Percentiles rank a stretch among this genome's conserved stretches.
These are phyloP conservation scores for Fusarium tricinctum DNA, from an alignment of 2,329 filamentous ascomycete species.

Conservation along the genomic window DNA sequence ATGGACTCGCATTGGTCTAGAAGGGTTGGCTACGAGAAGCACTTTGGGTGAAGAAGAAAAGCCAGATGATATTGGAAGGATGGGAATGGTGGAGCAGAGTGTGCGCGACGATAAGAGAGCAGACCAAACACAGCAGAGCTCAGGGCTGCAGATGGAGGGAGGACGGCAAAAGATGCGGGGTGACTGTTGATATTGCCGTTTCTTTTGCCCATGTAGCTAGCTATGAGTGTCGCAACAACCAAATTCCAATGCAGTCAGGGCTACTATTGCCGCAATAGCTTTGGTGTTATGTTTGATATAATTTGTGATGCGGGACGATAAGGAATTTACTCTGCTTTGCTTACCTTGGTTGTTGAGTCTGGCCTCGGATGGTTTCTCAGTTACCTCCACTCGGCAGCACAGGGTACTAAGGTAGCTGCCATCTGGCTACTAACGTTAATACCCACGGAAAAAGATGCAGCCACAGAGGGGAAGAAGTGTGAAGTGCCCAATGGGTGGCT, in stretches of 20 bases:
- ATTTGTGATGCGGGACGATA: neutral
- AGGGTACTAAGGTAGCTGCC: neutral
- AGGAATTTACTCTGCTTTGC: neutral
- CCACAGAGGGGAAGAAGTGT: constrained; percentile 1
- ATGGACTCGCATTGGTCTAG: constrained; percentile 9
- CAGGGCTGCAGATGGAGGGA: constrained; percentile 7
- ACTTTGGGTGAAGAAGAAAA: constrained; percentile 8
- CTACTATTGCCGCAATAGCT: constrained; percentile 4
- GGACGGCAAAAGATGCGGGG: constrained; percentile 28
- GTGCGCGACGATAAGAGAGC: neutral
- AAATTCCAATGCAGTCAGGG: constrained; percentile 20
- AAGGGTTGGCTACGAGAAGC: constrained; percentile 19
- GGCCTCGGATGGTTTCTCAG: neutral
- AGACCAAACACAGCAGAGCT: constrained; percentile 14
- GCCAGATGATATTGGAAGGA: constrained; percentile 3
- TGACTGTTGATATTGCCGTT: constrained; percentile 16
- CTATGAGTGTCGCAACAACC: constrained; percentile 28
- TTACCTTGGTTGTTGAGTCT: neutral
- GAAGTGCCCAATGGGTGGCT: constrained; percentile 23
- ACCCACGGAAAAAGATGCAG: too few relatives aligned
- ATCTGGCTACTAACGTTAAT: too few relatives aligned
- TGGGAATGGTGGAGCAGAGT: neutral
- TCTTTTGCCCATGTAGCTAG: constrained; percentile 28
- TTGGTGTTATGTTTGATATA: neutral
- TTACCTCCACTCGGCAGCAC: neutral